A percentile compares a stretch with the other conserved stretches of the same genome.
phyloP scores from a whole-genome alignment of 2,329 filamentous ascomycete species.

The Orbilia oligospora region DNA sequence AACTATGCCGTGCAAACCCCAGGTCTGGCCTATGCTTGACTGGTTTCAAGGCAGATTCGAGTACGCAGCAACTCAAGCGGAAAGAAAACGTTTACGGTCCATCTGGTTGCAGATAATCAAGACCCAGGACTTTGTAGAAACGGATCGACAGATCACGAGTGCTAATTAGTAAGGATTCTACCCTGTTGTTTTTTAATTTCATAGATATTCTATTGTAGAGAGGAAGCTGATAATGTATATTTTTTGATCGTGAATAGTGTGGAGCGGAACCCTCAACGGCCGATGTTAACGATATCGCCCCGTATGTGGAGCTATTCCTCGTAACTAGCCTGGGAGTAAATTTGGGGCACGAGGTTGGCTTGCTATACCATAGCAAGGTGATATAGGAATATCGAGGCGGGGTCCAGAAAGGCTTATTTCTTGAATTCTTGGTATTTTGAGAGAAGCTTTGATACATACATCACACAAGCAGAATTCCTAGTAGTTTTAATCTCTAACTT shows the following conservation, averaged over 20 bases:
- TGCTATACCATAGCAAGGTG: background rate
- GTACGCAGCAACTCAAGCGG: constrained; percentile 24
- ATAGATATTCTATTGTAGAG: background rate
- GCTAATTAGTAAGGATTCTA: constrained; percentile 40
- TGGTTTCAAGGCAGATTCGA: constrained; percentile 56
- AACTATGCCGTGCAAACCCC: constrained; percentile 56
- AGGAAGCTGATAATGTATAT: background rate
- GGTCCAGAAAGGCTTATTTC: no score
- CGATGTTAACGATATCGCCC: constrained; percentile 3
- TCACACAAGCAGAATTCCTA: no score
- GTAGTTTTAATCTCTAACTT: no score
- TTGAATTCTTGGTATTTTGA: no score
- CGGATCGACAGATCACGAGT: constrained; percentile 32
- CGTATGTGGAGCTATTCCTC: constrained; percentile 35
- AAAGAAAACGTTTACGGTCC: constrained; percentile 33
- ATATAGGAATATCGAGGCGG: no score
- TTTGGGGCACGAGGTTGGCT: background rate
- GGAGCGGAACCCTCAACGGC: constrained; percentile 26
- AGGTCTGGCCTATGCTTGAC: constrained; percentile 50
- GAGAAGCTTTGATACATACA: no score
- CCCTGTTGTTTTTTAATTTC: background rate
- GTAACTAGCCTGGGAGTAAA: background rate
- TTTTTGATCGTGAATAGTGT: constrained; percentile 21
- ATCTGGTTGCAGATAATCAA: constrained; percentile 53
- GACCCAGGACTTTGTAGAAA: constrained; percentile 44